Evolutionary conservation across 768 basidiomycete genomes (phyloP), one percentile per base, ranked within the genome.

Genomic region (Paxillus rubicundulus): DNA sequence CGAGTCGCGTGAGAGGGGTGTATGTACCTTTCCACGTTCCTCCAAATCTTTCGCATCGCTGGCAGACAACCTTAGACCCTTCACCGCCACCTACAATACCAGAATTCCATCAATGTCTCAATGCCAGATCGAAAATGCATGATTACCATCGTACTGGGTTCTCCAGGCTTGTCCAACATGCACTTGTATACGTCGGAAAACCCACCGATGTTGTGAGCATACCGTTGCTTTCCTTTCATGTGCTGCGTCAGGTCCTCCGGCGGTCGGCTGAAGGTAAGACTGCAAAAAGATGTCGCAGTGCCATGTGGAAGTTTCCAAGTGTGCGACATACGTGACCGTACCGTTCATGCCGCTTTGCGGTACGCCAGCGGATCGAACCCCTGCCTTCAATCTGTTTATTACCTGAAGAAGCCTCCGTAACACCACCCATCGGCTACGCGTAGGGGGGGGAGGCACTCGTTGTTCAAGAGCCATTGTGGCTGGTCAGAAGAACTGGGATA

Each of bases 151-250:
- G 10, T 13, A 2, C 10, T 20, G 7, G 18, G 40, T 20, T 18
- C 17, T 5, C 18, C 18, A 9, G 40, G 18, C 14, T 13, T 14
- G 32, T 4, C 73, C 72, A 75, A 7, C n/a, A 62, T 58, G 2
- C 71, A 73, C 45, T 62, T 71, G 72, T 72, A 78, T n/a, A 77
- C 70, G 57, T 30, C 30, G 30, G 30, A 30, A 10, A 30, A 30
- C 30, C 30, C 30, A 10, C 30, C 30, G 30, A 30, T 30, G 30
- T 30, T 10, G 10, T 30, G 2, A 30, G 30, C 14, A 21, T 39
- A 57, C 27, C 61, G 62, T 10, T 66, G 72, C 37, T 70, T 63
- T 42, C 64, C 61, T 60, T 48, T 70, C 68, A 54, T 61, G 13
- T 69, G 50, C 10, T 70, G 70, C 14, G 70, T 72, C 17, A 74